Evolutionary conservation across 1,284 basidiomycete genomes (phyloP).

Genomic region (Cryptococcus wingfieldii): DNA sequence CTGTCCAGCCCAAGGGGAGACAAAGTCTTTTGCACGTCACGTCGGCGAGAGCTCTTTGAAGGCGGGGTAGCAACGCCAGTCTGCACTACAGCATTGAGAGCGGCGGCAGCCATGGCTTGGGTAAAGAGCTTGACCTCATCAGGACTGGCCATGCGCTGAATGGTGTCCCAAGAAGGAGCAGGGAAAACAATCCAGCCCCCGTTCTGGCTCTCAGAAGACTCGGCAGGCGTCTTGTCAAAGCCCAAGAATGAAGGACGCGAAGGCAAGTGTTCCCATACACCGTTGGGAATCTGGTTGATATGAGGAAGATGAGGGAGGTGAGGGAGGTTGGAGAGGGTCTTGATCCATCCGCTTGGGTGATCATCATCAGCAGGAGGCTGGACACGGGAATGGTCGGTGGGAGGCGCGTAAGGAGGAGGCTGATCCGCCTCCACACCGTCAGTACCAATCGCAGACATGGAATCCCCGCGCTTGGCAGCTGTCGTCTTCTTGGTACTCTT

Average conservation of each 20-base stretch:
- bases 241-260: slow-evolving; percentile 12
- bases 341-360: slow-evolving; percentile 37
- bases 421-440: slow-evolving; percentile 15
- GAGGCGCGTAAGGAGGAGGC: slow-evolving; percentile 39
- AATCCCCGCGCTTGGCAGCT: not conserved
- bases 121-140: slow-evolving; percentile 45
- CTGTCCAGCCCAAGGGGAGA: no score
- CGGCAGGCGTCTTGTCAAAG: slow-evolving; percentile 1
- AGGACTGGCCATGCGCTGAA: slow-evolving; percentile 39
- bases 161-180: slow-evolving; percentile 42
- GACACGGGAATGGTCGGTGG: not conserved
- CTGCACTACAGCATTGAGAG: slow-evolving; percentile 43
- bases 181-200: slow-evolving; percentile 39
- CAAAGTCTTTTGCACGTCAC: not conserved
- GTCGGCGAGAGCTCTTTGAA: not conserved
- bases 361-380: slow-evolving; percentile 9
- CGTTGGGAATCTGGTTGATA: slow-evolving; percentile 28
- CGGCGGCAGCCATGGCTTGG: slow-evolving; percentile 44
- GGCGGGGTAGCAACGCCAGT: slow-evolving; percentile 31
- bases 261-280: slow-evolving; percentile 35
- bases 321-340: slow-evolving; percentile 37
- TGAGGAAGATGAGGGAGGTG: slow-evolving; percentile 15
- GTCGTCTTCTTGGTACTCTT: not conserved
- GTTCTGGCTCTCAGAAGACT: slow-evolving; percentile 1
- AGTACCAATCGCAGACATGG: not conserved